A percentile compares a stretch with the other conserved stretches of the same genome.
Conservation (phyloP, 2,329 filamentous ascomycete species). For the Verticillium albo-atrum region DNA sequence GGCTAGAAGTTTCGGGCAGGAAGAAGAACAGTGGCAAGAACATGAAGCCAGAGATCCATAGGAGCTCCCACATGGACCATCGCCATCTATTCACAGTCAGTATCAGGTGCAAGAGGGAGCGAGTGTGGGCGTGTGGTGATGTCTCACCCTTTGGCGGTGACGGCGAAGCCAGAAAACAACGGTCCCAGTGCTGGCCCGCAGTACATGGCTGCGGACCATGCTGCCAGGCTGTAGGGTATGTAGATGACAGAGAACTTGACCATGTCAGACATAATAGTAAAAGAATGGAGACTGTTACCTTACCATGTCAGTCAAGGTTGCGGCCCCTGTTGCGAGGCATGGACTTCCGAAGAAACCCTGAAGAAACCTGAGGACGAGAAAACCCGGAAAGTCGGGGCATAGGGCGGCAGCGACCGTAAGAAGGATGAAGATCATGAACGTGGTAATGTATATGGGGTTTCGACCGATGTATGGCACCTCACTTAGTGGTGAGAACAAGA, state of each 20-base stretch:
- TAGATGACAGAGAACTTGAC: constrained; percentile 6
- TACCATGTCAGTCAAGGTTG: constrained; percentile 8
- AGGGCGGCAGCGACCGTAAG: constrained; percentile 3
- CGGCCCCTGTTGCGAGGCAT: constrained; percentile 8
- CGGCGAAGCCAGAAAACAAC: constrained; percentile 4
- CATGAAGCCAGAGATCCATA: constrained; percentile 12
- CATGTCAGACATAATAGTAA: background rate
- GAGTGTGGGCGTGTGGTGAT: background rate
- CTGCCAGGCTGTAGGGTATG: constrained; percentile 4
- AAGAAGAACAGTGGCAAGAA: constrained; percentile 17
- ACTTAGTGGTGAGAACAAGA: constrained; percentile 2
- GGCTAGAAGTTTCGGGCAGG: constrained; percentile 17
- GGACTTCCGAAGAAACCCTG: constrained; percentile 8
- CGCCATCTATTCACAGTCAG: constrained; percentile 10
- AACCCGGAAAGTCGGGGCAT: constrained; percentile 4
- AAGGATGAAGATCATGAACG: constrained; percentile 5
- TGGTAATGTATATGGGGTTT: constrained; percentile 9
- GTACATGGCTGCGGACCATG: constrained; percentile 4
- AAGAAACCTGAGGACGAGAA: constrained; percentile 7
- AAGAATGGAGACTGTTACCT: background rate
- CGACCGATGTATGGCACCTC: constrained; percentile 8
- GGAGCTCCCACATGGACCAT: constrained; percentile 19
- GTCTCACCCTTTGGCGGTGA: constrained; percentile 3
- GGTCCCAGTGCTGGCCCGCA: constrained; percentile 7
- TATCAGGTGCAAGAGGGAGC: background rate